These are phyloP conservation scores for Piromyces sp. DNA, from an alignment of 192 early-diverging fungal species.

Conservation along the genomic window DNA sequence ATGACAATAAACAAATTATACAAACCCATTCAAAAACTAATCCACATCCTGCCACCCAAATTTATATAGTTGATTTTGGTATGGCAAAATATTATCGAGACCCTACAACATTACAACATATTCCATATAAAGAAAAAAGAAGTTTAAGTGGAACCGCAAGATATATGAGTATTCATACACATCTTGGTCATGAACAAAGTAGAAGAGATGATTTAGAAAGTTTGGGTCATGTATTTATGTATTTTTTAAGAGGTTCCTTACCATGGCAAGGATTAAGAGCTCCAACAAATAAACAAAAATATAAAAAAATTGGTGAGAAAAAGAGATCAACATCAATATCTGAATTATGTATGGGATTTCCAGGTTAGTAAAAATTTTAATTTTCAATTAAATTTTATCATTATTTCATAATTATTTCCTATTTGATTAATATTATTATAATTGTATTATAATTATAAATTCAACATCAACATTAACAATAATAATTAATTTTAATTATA, in stretches of 20 bases:
- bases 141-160: constrained; percentile 89
- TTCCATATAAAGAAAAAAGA: constrained; percentile 92
- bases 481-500: too few relatives aligned
- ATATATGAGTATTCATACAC: constrained; percentile 97
- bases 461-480: too few relatives aligned
- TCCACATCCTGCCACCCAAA: constrained; percentile 32
- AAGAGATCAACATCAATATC: constrained; percentile 76
- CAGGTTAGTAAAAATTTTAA: constrained; percentile 25
- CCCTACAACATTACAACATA: constrained; percentile 88
- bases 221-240: constrained; percentile 96
- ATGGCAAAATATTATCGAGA: constrained; percentile 98
- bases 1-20: constrained; percentile 10
- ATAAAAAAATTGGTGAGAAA: constrained; percentile 97
- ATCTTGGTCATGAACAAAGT: constrained; percentile 93
- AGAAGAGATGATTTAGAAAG: constrained; percentile 92
- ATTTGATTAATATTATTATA: too few relatives aligned
- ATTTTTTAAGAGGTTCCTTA: constrained; percentile 81
- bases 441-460: too few relatives aligned
- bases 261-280: constrained; percentile 98
- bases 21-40: constrained; percentile 31
- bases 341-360: constrained; percentile 79
- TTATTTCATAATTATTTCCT: too few relatives aligned
- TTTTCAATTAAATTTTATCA: too few relatives aligned
- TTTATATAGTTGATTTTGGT: constrained; percentile 96
- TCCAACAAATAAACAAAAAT: constrained; percentile 96